These are phyloP conservation scores for Trichoderma simmonsii DNA, from an alignment of 2,329 filamentous ascomycete species.

Conservation along the genomic window DNA sequence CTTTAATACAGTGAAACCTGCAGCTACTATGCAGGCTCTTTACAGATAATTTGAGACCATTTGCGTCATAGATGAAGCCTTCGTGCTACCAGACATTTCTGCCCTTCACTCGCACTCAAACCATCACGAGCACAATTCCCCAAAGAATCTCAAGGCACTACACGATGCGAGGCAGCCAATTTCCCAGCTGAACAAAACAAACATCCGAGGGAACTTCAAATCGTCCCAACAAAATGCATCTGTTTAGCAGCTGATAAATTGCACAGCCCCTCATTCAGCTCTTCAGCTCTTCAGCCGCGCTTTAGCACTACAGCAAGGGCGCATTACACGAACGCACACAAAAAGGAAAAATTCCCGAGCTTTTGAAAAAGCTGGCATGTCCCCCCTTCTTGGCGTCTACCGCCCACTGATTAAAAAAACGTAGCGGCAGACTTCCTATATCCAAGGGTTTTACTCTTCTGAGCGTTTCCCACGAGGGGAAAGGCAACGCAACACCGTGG, in stretches of 20 bases:
- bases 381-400: conserved; percentile 61
- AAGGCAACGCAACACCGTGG: conserved; percentile 63
- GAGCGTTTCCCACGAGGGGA: conserved; percentile 49
- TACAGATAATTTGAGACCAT: neutral
- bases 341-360: neutral
- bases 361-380: conserved; percentile 39
- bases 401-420: conserved; percentile 43
- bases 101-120: neutral
- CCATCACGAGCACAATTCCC: neutral
- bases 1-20: neutral
- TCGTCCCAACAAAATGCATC: neutral
- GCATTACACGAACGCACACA: neutral
- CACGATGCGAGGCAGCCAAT: neutral
- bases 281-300: neutral
- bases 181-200: neutral
- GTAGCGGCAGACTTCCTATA: conserved; percentile 61
- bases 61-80: neutral
- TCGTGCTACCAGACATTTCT: neutral
- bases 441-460: conserved; percentile 58
- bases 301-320: conserved; percentile 2
- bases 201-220: neutral
- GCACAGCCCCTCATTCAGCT: neutral
- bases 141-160: neutral
- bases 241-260: neutral
- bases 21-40: neutral